Base-by-base conservation (phyloP, 2,329 filamentous ascomycete species). In the Cercospora sojina region DNA sequence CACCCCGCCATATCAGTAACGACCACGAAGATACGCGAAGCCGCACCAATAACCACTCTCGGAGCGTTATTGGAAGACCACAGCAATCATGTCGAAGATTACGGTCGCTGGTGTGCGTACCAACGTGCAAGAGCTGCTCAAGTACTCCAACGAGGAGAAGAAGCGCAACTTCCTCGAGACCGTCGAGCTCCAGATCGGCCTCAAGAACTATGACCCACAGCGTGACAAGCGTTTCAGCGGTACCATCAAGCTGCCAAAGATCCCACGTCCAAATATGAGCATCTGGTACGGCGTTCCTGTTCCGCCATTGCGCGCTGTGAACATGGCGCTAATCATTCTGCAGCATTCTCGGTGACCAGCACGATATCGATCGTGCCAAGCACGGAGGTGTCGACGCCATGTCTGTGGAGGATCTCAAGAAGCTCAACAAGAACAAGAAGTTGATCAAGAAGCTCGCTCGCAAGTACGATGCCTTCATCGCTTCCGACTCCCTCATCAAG, bases 391-490 rank as follows among this genome's bases (percentile, higher is more conserved):
- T 98, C 77, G 95, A 99, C 81, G 93, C 94, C 86, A 98, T 98
- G 95, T 96, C 92, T 79, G 85, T 92, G 75, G 95, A 99, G 79
- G 95, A 99, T 85, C 86, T 99, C 86, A 99, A 99, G 92, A 99
- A 99, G 91, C 92, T 99, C 77, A 99, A 99, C 91, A 99, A 99
- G 92, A 99, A 99, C 92, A 98, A 99, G 92, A 99, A 99, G 91
- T 90, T 98, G 80, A 97, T 99, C 90, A 99, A 99, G 93, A 99
- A 99, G 91, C 91, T 99, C 75, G 95, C 95, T 73, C 93, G 93
- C 90, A 99, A 99, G 88, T 98, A 99, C 90, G 95, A 99, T 84
- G 95, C 95, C 77, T 99, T 99, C 86, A 85, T 99, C 81, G 91
- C 95, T 82, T 98, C 94, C 81, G 95, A 99, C 81, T 86, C 91